Conservation (phyloP, 768 basidiomycete species). For the Russula vinacea region DNA sequence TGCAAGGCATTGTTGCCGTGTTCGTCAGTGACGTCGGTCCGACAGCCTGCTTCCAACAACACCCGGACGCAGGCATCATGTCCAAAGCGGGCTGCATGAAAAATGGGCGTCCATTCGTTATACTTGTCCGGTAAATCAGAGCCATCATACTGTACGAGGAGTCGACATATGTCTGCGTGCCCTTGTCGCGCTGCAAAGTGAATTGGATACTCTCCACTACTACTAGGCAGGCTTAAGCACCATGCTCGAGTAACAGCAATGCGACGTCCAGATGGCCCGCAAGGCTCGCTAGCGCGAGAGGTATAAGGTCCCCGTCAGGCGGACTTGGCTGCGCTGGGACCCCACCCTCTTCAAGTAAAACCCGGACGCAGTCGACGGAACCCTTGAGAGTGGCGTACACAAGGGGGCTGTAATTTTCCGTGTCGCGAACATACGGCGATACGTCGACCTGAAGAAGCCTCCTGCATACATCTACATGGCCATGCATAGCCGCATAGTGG, state of each 20-base stretch:
- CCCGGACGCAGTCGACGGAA: conserved; percentile 74
- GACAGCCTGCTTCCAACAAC: conserved; percentile 76
- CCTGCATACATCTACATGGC: conserved; percentile 71
- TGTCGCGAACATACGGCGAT: conserved; percentile 69
- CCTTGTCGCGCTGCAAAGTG: conserved; percentile 95
- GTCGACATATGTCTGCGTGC: conserved; percentile 75
- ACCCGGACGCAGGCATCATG: conserved; percentile 67
- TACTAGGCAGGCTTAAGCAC: conserved; percentile 81
- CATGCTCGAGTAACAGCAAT: conserved; percentile 67
- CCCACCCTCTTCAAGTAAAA: conserved; percentile 71
- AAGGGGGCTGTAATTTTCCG: conserved; percentile 92
- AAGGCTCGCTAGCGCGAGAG: conserved; percentile 87
- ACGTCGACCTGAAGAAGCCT: conserved; percentile 68
- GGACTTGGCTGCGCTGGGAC: conserved; percentile 59
- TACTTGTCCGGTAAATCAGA: conserved; percentile 94
- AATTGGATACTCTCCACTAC: conserved; percentile 94
- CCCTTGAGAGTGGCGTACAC: conserved; percentile 91
- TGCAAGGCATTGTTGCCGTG: conserved; percentile 80
- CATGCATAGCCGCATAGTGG: conserved; percentile 95
- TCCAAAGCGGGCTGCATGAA: conserved; percentile 90
- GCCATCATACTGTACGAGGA: conserved; percentile 70
- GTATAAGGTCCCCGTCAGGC: conserved; percentile 67
- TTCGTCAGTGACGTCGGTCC: conserved; percentile 79
- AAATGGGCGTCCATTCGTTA: conserved; percentile 96
- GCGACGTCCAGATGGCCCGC: conserved; percentile 85